phyloP scores from a whole-genome alignment of 257 asterid genomes.

The Mitragyna speciosa region DNA sequence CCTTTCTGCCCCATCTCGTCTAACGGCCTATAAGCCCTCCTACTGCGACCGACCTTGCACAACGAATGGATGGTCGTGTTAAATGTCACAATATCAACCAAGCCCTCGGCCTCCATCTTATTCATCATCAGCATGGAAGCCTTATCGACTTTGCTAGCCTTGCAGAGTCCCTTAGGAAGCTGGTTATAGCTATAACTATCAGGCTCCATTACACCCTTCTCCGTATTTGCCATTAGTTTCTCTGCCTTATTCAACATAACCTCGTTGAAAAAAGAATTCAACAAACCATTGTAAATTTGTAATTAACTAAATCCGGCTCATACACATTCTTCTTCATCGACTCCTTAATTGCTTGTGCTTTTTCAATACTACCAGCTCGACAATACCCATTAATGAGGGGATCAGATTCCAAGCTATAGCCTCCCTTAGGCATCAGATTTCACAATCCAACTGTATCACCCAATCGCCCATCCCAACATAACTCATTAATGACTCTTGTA shows the following conservation, averaged over 20 bases:
- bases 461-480: slow-evolving; percentile 54
- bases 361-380: slow-evolving; percentile 76
- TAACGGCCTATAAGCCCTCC: slow-evolving; percentile 60
- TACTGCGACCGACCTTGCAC: slow-evolving; percentile 53
- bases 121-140: slow-evolving; percentile 58
- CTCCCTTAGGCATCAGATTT: slow-evolving; percentile 65
- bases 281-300: slow-evolving; percentile 73
- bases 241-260: slow-evolving; percentile 72
- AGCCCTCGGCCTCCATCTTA: slow-evolving; percentile 73
- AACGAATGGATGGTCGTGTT: slow-evolving; percentile 73
- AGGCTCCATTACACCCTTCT: slow-evolving; percentile 57
- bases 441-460: slow-evolving; percentile 71
- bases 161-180: slow-evolving; percentile 84
- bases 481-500: slow-evolving; percentile 66
- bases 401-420: slow-evolving; percentile 66
- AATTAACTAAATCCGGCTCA: slow-evolving; percentile 72
- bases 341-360: slow-evolving; percentile 71
- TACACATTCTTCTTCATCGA: slow-evolving; percentile 87
- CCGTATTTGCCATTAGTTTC: slow-evolving; percentile 72
- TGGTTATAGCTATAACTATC: slow-evolving; percentile 81
- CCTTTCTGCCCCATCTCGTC: slow-evolving; percentile 77
- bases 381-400: slow-evolving; percentile 80
- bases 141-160: slow-evolving; percentile 67
- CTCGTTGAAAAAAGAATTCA: slow-evolving; percentile 71
- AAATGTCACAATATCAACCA: slow-evolving; percentile 79